Base-by-base conservation (phyloP, 148 eudicot genomes). In the Persicaria tinctoria region DNA sequence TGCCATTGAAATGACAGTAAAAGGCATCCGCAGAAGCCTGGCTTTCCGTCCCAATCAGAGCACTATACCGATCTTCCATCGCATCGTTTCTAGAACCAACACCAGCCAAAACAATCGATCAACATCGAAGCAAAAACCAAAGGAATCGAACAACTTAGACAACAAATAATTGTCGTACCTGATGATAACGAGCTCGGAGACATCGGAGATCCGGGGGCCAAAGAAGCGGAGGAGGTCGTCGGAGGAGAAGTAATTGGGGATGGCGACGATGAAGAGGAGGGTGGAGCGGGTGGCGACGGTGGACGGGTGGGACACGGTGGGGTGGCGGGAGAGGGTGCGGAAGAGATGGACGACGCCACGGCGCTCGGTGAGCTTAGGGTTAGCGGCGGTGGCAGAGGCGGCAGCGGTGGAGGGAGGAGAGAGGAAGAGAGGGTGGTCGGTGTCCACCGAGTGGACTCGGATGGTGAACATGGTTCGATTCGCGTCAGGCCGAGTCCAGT, bases 21-120 rank as follows among this genome's bases (percentile, higher is more conserved):
- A 95, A 90, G 7, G 85, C 97, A 82, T 92, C 92, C 27, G 97
- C 89, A 7, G 88, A 70, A 59, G 78, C 75, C 82, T 87, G 90
- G 84, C 85, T 76, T 47, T 47, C 86, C 5, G 87, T 85, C 79
- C 80, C 84, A 74, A 95, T 88, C 77, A 95, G 76, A 55, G 88
- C 97, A 78, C 94, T 89, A 76, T 92, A 92, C 55, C 99, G 85
- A 80, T 95, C 96, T 78, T 92, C 99, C 78, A 92, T 76, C 11
- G 79, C 97, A 78, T 95, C 97, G 80, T 95, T 92, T 83, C 99
- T 95, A 75, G 27, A 64, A 44, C 11, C 14, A 71, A 50, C 79
- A 46, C 70, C 47, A 82, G 69, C 23, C 47, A 76, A 51, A 74
- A 53, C 56, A 11, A 69, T 5, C n/a, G 45, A 12, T 27, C 41